Evolutionary conservation across 768 basidiomycete genomes (phyloP).

Genomic region (Suillus subluteus): DNA sequence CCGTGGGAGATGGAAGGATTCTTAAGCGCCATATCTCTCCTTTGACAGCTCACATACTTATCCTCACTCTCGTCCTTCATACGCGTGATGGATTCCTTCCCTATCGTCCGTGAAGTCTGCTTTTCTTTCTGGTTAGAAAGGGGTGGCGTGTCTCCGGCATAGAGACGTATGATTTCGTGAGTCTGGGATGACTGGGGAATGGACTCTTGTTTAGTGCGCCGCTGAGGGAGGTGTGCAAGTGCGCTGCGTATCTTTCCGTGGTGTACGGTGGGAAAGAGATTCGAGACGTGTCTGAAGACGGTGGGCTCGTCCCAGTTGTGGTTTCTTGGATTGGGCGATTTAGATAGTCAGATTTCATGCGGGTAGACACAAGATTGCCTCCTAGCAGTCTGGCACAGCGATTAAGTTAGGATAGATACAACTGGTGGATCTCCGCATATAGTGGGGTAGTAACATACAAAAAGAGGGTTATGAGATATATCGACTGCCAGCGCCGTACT

Average conservation of each 20-base stretch:
- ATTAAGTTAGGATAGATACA: not conserved
- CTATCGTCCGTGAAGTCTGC: not conserved
- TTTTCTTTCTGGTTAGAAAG: too few relatives aligned
- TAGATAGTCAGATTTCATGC: not conserved
- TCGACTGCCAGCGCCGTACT: not conserved
- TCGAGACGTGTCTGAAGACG: not conserved
- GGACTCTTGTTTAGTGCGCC: too few relatives aligned
- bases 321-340: not conserved
- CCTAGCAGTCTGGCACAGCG: not conserved
- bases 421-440: not conserved
- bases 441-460: not conserved
- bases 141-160: too few relatives aligned
- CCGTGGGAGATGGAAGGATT: not conserved
- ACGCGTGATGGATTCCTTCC: too few relatives aligned
- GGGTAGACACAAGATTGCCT: not conserved
- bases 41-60: not conserved
- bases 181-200: too few relatives aligned
- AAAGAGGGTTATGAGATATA: not conserved
- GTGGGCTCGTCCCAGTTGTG: not conserved
- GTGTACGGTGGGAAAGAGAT: not conserved
- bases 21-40: not conserved
- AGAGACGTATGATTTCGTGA: too few relatives aligned
- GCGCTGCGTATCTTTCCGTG: not conserved
- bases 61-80: not conserved
- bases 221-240: too few relatives aligned